phyloP scores from a whole-genome alignment of 2,329 filamentous ascomycete genomes.

The Claviceps paspali region DNA sequence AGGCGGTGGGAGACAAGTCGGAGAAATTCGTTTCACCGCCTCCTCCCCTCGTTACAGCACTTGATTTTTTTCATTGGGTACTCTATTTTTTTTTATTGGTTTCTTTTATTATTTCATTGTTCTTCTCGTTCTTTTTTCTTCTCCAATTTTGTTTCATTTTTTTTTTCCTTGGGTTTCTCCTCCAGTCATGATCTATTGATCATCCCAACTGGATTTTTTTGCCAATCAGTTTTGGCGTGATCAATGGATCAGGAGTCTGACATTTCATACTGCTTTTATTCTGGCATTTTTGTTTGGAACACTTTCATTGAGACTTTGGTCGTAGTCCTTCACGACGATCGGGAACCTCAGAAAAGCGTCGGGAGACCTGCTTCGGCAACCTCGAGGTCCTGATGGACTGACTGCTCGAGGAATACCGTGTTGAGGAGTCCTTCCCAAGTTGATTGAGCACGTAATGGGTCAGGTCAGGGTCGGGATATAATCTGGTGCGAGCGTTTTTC shows the following conservation, averaged over 20 bases:
- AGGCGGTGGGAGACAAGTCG: too few relatives aligned
- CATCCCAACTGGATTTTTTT: not conserved
- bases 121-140: too few relatives aligned
- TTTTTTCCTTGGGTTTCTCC: too few relatives aligned
- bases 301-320: conserved; percentile 9
- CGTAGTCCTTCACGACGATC: conserved; percentile 18
- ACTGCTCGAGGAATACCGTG: conserved; percentile 7
- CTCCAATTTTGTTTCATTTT: too few relatives aligned
- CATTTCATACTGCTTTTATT: conserved; percentile 17
- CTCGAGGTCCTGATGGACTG: conserved; percentile 8
- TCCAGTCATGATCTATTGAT: too few relatives aligned
- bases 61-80: too few relatives aligned
- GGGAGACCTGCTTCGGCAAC: too few relatives aligned
- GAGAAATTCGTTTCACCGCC: too few relatives aligned
- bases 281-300: conserved; percentile 9
- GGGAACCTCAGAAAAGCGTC: too few relatives aligned
- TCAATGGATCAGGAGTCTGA: conserved; percentile 5
- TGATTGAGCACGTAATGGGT: conserved; percentile 11
- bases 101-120: too few relatives aligned
- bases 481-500: conserved; percentile 9
- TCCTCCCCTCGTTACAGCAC: too few relatives aligned
- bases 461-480: conserved; percentile 13
- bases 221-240: conserved; percentile 5
- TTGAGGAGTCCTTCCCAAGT: conserved; percentile 12
- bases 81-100: too few relatives aligned